Conservation (phyloP, 2,329 filamentous ascomycete species). For the Elsinoe fawcettii region DNA sequence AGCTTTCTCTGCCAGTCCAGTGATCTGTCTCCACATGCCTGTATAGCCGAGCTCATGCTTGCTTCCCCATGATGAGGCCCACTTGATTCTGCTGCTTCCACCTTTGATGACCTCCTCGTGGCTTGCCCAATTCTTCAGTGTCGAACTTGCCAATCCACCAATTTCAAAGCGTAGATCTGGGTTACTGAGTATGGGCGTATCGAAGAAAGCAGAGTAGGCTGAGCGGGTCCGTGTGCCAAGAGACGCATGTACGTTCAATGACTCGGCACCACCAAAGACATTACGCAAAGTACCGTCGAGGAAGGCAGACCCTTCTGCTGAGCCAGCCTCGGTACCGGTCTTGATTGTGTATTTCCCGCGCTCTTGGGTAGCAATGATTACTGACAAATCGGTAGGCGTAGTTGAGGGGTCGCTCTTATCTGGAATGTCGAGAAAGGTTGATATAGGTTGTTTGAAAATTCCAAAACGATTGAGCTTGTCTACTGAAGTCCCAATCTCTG, state of each 20-base stretch:
- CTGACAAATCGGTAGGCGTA: constrained; percentile 68
- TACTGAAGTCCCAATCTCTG: constrained; percentile 61
- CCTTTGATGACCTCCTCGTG: constrained; percentile 86
- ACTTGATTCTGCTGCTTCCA: constrained; percentile 67
- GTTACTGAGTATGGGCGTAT: constrained; percentile 74
- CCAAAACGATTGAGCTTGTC: constrained; percentile 73
- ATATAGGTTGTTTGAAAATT: constrained; percentile 78
- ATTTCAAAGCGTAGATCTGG: constrained; percentile 72
- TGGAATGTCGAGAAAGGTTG: constrained; percentile 73
- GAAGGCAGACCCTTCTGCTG: constrained; percentile 88
- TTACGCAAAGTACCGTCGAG: constrained; percentile 82
- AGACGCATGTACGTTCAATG: constrained; percentile 76
- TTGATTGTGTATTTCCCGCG: constrained; percentile 78
- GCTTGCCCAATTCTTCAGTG: constrained; percentile 84
- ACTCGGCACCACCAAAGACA: constrained; percentile 88
- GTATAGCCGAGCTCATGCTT: constrained; percentile 74
- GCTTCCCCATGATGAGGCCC: constrained; percentile 53
- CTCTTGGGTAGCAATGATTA: constrained; percentile 71
- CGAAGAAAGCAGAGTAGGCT: constrained; percentile 79
- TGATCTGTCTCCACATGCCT: constrained; percentile 80
- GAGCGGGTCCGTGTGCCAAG: constrained; percentile 84
- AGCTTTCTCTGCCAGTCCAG: constrained; percentile 64
- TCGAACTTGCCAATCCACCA: constrained; percentile 74
- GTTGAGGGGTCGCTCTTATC: constrained; percentile 60
- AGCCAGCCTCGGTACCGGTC: constrained; percentile 89